Evolutionary conservation across 352 stramenopile genomes (phyloP), one percentile per base, ranked within the genome.

Genomic region (Pythium pectinolyticum): DNA sequence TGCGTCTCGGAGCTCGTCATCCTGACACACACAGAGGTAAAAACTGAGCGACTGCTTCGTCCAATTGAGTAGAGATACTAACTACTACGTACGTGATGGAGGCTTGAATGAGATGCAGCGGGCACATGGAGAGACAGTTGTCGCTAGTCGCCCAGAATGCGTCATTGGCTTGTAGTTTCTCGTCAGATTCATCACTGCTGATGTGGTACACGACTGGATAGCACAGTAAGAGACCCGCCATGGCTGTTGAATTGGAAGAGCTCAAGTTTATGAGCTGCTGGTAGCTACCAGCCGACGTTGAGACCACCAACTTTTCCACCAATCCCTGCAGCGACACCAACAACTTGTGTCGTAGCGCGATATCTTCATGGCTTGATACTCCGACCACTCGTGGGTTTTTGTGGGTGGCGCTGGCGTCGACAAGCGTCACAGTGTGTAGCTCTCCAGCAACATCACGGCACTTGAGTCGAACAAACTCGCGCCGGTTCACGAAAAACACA

Each of bases 71-170:
- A 11, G 55, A 57, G 14, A 72, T 35, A 15, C 8, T 19, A 31
- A 15, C 8, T 19, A 31, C 12, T 25, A 61, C 56, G 34, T 60
- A 73, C 57, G 4, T 34, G 54, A 77, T 46, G 19, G 57, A 71
- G 28, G 58, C 54, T 35, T 71, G 67, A 7, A 88, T 7, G 19
- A 89, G 55, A 28, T 61, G 57, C 39, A 89, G 71, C 22, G 76
- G 74, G 56, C 70, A 76, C 72, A 85, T 69, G 5, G 68, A 63
- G n/a, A 89, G 71, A 40, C 76, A 88, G 52, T 88, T 89, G 5
- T 67, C 61, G 20, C 8, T 57, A 1, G 46, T 57, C 3, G 31
- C 20, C 60, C 60, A 67, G 25, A 61, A 52, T 5, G 60, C 31
- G 28, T 67, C 50, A n/a, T n/a, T n/a, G n/a, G n/a, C n/a, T n/a